Percentiles rank a stretch among this genome's conserved stretches.
Evolutionary conservation across 495 filamentous ascomycete genomes (phyloP).

Genomic region (Penicillium lividum): DNA sequence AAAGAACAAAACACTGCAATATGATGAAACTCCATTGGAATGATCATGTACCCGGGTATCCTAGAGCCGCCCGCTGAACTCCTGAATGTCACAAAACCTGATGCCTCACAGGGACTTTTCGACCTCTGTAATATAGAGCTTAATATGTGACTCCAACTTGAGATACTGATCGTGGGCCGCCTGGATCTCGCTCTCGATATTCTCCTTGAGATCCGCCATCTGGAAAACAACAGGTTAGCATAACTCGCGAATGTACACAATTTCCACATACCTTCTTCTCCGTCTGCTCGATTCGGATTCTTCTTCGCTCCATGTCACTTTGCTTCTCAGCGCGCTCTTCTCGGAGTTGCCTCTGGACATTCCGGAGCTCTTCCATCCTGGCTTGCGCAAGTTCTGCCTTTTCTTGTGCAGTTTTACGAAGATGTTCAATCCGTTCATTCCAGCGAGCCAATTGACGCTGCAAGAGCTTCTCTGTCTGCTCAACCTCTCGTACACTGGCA

Average conservation of each 20-base stretch:
- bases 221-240: constrained; percentile 36
- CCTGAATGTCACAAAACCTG: constrained; percentile 29
- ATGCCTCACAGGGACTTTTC: constrained; percentile 74
- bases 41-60: constrained; percentile 44
- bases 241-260: neutral
- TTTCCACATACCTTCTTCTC: constrained; percentile 83
- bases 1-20: constrained; percentile 13
- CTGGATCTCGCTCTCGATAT: constrained; percentile 90
- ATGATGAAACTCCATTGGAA: constrained; percentile 27
- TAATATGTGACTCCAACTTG: constrained; percentile 96
- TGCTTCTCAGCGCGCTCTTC: constrained; percentile 84
- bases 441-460: constrained; percentile 81
- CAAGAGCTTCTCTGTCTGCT: constrained; percentile 79
- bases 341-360: constrained; percentile 74
- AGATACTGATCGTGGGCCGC: constrained; percentile 87
- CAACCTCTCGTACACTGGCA: constrained; percentile 86
- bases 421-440: constrained; percentile 78
- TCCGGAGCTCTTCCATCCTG: constrained; percentile 86
- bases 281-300: constrained; percentile 92
- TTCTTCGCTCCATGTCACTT: constrained; percentile 84
- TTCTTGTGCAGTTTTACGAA: constrained; percentile 73
- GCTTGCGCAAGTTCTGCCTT: constrained; percentile 77
- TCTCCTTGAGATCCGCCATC: constrained; percentile 97
- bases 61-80: constrained; percentile 44
- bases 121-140: constrained; percentile 97